Percentiles rank a stretch among this genome's conserved stretches.
phyloP scores from a whole-genome alignment of 305 asterid species.

The Striga hermonthica region DNA sequence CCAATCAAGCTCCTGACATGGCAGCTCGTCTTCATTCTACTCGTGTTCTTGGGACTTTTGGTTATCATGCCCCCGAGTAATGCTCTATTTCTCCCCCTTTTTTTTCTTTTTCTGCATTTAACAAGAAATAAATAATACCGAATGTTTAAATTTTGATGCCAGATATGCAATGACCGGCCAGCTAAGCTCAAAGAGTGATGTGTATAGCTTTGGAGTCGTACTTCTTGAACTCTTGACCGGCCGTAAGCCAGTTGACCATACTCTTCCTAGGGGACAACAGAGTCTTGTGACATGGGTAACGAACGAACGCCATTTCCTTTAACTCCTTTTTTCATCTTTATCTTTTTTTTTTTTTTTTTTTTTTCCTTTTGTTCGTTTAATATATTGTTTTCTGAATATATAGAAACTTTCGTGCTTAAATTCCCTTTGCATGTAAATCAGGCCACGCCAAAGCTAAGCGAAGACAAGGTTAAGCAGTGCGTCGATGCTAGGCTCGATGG shows the following conservation, averaged over 20 bases:
- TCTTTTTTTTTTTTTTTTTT: neutral
- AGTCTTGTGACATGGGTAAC: constrained; percentile 86
- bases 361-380: neutral
- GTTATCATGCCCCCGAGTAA: constrained; percentile 93
- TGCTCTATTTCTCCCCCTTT: constrained; percentile 16
- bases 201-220: constrained; percentile 86
- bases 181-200: constrained; percentile 76
- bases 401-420: neutral
- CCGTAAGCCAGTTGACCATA: constrained; percentile 81
- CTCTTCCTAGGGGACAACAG: constrained; percentile 81
- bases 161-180: constrained; percentile 91
- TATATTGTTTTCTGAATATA: constrained; percentile 3
- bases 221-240: constrained; percentile 86
- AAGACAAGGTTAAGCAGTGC: constrained; percentile 83
- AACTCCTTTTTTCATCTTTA: too few relatives aligned
- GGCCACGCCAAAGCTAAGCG: constrained; percentile 71
- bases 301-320: constrained; percentile 24
- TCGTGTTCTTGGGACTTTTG: constrained; percentile 88
- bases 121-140: neutral
- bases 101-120: neutral
- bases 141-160: constrained; percentile 1
- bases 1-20: constrained; percentile 83
- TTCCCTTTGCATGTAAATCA: constrained; percentile 27
- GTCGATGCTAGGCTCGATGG: constrained; percentile 60
- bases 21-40: constrained; percentile 94